Conservation (phyloP, 2,329 filamentous ascomycete genomes). For the Ophiostoma sp. region DNA sequence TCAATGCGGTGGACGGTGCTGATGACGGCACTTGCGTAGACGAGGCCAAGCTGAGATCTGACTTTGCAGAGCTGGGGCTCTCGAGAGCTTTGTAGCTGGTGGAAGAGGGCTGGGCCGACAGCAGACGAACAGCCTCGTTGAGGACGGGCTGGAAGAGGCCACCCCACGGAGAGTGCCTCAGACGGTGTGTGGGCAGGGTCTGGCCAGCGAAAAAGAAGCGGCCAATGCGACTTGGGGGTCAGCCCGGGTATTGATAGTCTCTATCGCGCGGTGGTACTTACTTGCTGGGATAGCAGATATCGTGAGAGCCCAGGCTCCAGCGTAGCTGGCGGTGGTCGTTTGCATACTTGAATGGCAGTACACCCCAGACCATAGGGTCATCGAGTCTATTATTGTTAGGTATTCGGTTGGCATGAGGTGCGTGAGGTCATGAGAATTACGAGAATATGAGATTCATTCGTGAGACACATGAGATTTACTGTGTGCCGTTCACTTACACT, state of each 20-base stretch:
- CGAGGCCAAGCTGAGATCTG: not conserved
- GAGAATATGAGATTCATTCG: not conserved
- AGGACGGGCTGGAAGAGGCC: conserved; percentile 89
- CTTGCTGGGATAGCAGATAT: conserved; percentile 90
- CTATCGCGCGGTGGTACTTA: conserved; percentile 38
- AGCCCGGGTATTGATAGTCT: not conserved
- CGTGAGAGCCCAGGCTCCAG: conserved; percentile 88
- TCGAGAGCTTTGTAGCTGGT: not conserved
- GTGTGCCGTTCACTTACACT: conserved; percentile 58
- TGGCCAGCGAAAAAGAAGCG: conserved; percentile 87
- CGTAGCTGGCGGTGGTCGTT: conserved; percentile 70
- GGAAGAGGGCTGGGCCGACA: conserved; percentile 54
- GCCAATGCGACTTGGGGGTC: conserved; percentile 51
- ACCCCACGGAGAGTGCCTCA: conserved; percentile 69
- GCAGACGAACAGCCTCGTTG: conserved; percentile 74
- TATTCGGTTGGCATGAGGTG: not conserved
- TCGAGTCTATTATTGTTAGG: conserved; percentile 59
- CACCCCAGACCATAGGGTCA: conserved; percentile 90
- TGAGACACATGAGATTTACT: not conserved
- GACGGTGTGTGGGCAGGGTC: conserved; percentile 81
- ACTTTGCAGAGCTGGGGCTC: not conserved
- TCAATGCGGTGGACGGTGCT: not conserved
- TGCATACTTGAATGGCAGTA: conserved; percentile 68
- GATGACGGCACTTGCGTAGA: not conserved
- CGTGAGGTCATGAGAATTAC: not conserved